These are phyloP conservation scores for Cnidoscolus chayamansa DNA, from an alignment of 441 rosid genomes.

Conservation along the genomic window DNA sequence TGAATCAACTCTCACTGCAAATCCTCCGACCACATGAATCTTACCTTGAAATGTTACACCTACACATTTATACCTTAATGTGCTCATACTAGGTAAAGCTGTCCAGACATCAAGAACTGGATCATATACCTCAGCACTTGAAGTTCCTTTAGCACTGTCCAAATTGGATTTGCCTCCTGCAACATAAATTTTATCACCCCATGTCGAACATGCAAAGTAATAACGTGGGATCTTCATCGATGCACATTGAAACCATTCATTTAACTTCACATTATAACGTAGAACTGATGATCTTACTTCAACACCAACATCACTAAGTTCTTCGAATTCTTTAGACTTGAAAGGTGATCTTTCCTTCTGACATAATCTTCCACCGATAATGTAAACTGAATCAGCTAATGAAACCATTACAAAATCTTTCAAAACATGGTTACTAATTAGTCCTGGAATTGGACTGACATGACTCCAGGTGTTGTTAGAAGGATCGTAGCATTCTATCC, in stretches of 20 bases:
- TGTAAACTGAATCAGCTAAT: conserved; percentile 31
- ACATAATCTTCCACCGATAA: conserved; percentile 43
- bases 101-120: conserved; percentile 38
- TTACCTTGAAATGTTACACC: conserved; percentile 50
- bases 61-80: conserved; percentile 43
- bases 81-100: conserved; percentile 36
- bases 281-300: conserved; percentile 27
- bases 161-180: conserved; percentile 46
- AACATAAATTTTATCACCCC: conserved; percentile 37
- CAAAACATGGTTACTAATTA: conserved; percentile 33
- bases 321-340: conserved; percentile 9
- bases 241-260: conserved; percentile 38
- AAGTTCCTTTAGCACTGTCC: conserved; percentile 29
- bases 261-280: conserved; percentile 25
- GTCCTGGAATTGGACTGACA: conserved; percentile 31
- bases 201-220: conserved; percentile 39
- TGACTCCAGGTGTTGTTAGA: conserved; percentile 36
- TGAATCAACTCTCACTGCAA: conserved; percentile 31
- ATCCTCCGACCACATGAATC: conserved; percentile 46
- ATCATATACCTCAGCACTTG: conserved; percentile 40
- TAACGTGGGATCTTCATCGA: conserved; percentile 30
- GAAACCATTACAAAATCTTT: conserved; percentile 46
- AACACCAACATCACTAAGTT: conserved; percentile 10
- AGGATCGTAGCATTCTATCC: conserved; percentile 45
- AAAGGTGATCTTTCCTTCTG: conserved; percentile 10